Evolutionary conservation across 2,329 filamentous ascomycete species (phyloP).

Genomic region (Thelonectria rubi): DNA sequence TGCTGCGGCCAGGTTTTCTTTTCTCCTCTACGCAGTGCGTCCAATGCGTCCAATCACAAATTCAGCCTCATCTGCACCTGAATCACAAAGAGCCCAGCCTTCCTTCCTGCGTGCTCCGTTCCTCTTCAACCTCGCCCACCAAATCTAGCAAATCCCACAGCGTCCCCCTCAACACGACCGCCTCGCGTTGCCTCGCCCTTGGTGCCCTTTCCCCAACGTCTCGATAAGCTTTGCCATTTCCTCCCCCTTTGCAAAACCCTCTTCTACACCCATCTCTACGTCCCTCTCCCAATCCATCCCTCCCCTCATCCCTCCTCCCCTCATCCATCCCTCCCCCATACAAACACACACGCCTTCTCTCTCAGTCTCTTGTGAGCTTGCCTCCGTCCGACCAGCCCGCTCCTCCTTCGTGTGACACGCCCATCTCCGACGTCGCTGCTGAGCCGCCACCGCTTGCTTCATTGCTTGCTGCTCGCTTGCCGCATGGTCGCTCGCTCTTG

Average conservation of each 20-base stretch:
- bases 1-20: conserved; percentile 25
- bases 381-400: conserved; percentile 33
- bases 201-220: background rate
- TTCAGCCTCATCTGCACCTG: conserved; percentile 40
- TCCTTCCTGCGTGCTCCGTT: conserved; percentile 30
- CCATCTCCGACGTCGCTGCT: conserved; percentile 44
- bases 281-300: background rate
- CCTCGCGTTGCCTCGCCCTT: conserved; percentile 22
- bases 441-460: conserved; percentile 18
- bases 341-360: conserved; percentile 12
- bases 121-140: conserved; percentile 13
- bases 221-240: background rate
- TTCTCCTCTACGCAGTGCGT: background rate
- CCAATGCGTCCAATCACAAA: conserved; percentile 34
- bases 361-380: conserved; percentile 30
- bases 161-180: conserved; percentile 14
- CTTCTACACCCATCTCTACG: background rate
- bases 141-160: conserved; percentile 12
- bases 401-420: conserved; percentile 33
- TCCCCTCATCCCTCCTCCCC: too few species aligned
- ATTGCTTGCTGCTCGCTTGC: conserved; percentile 25
- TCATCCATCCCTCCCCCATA: background rate
- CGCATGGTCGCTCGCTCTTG: conserved; percentile 17
- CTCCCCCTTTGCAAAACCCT: background rate
- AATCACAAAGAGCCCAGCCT: conserved; percentile 35